Evolutionary conservation across 2,329 filamentous ascomycete genomes (phyloP), one percentile per base, ranked within the genome.

Genomic region (Phyllosticta citrichinensis): DNA sequence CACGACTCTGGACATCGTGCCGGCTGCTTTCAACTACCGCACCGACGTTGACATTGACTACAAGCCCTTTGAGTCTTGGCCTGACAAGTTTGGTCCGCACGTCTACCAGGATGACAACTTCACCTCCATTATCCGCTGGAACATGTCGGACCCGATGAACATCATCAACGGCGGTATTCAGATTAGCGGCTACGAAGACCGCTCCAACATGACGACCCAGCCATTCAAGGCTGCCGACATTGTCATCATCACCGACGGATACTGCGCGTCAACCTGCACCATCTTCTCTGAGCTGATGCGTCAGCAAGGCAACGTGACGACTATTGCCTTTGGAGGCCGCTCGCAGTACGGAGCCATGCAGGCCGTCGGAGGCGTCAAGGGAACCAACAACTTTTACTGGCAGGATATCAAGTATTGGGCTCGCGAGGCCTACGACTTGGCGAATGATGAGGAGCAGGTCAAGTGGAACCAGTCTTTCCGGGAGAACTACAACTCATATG

Each of bases 221-320:
- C 82, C 80, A 3, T 87, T 86, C 68, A 74, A 75, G 10, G 71
- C 83, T 2, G 80, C 84, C 52, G 71, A 75, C 64, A 73, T 76
- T 30, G 75, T 84, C 56, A 67, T 83, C 25, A 69, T 85, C n/a
- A 79, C 80, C 57, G 83, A 85, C 66, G 83, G 82, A 35, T 77
- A 80, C 65, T 86, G 83, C 68, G 79, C 79, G 22, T 84, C 81
- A 0, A 81, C 82, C 2, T 86, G 83, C 71, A 79, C 81, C 3
- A 73, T 83, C 3, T 83, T 83, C 63, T 76, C 77, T 11, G 80
- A 85, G 64, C 76, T 84, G 65, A 73, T 85, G 65, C 77, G 77
- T 24, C 70, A 77, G 25, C 76, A 82, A 62, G 81, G 74, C 22
- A 78, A 79, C 35, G 79, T 84, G n/a, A 79, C 79, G 70, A 80